Evolutionary conservation across 345 rosid species (phyloP).

Genomic region (Aquilaria malaccensis): DNA sequence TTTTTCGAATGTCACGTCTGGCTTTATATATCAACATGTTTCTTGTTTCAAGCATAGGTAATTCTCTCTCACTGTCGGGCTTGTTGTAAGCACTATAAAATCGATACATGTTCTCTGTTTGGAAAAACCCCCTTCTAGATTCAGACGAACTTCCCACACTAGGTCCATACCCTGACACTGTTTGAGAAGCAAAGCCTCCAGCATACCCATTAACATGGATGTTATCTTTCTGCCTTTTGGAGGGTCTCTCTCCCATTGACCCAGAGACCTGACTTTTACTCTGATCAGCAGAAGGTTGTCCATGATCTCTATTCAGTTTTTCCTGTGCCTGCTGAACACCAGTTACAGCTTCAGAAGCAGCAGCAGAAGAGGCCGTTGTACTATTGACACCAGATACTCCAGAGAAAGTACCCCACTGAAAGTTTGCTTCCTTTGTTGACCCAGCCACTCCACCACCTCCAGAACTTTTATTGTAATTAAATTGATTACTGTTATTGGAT

Average conservation of each 20-base stretch:
- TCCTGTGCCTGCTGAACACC: constrained; percentile 31
- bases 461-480: constrained; percentile 4
- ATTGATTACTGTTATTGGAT: constrained; percentile 19
- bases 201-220: constrained; percentile 15
- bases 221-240: constrained; percentile 38
- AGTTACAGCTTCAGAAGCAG: constrained; percentile 27
- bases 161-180: constrained; percentile 23
- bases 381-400: constrained; percentile 27
- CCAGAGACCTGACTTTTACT: constrained; percentile 19
- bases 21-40: constrained; percentile 52
- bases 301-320: constrained; percentile 33
- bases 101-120: constrained; percentile 23
- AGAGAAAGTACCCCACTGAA: constrained; percentile 27
- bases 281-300: constrained; percentile 24
- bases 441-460: constrained; percentile 9
- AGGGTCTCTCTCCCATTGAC: constrained; percentile 27
- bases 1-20: constrained; percentile 26
- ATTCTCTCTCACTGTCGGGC: constrained; percentile 32
- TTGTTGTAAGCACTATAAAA: constrained; percentile 22
- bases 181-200: constrained; percentile 26
- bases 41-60: constrained; percentile 37
- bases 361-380: constrained; percentile 19
- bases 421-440: constrained; percentile 24
- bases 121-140: constrained; percentile 25
- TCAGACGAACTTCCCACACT: constrained; percentile 23